A percentile compares a stretch with the other conserved stretches of the same genome.
Conservation (phyloP, 2,329 filamentous ascomycete species). For the Colletotrichum lentis region DNA sequence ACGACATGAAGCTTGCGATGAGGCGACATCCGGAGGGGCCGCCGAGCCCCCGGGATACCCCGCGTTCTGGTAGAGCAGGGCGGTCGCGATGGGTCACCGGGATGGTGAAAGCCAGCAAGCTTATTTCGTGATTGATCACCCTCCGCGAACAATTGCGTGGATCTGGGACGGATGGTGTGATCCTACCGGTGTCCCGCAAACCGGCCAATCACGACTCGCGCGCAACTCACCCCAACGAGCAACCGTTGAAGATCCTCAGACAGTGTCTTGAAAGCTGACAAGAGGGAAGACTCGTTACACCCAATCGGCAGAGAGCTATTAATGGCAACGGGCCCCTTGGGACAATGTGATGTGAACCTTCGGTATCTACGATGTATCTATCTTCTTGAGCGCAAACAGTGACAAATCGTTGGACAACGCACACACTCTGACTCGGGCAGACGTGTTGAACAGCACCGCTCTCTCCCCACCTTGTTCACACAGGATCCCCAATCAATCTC, state of each 20-base stretch:
- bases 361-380: background rate
- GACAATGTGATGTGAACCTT: background rate
- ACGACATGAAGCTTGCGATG: background rate
- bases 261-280: background rate
- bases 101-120: slow-evolving; percentile 26
- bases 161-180: slow-evolving; percentile 33
- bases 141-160: slow-evolving; percentile 27
- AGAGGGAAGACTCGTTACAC: too few species aligned
- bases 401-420: background rate
- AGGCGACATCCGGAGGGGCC: slow-evolving; percentile 23
- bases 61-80: background rate
- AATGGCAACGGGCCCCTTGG: background rate
- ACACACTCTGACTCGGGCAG: background rate
- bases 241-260: background rate
- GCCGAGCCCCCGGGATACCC: background rate
- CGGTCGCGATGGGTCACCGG: background rate
- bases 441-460: background rate
- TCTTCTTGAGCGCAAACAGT: background rate
- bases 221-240: slow-evolving; percentile 1
- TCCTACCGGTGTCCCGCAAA: background rate
- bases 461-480: background rate
- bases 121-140: slow-evolving; percentile 36
- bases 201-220: slow-evolving; percentile 10
- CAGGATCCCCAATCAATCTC: background rate
- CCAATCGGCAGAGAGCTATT: background rate